phyloP scores from a whole-genome alignment of 306 rosid genomes.

The Hippophae tibetana region DNA sequence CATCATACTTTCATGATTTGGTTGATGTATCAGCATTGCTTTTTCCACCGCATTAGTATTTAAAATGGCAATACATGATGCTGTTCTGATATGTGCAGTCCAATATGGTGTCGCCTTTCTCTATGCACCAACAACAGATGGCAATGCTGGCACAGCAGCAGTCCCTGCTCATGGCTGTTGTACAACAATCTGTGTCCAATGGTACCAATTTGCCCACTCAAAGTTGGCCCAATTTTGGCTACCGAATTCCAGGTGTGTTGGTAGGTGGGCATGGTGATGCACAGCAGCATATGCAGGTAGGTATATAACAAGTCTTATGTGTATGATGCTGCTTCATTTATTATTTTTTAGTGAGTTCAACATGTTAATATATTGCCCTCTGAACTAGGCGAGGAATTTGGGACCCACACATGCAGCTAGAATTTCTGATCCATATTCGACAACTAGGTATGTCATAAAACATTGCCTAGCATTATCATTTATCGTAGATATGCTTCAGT shows the following conservation, averaged over 20 bases:
- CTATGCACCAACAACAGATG: conserved; percentile 11
- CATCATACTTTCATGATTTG: not conserved
- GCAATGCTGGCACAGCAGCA: conserved; percentile 12
- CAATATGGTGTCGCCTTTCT: conserved; percentile 8
- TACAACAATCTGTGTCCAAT: conserved; percentile 2
- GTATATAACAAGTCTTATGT: not conserved
- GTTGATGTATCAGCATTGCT: too few species aligned
- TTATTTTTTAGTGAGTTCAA: not conserved
- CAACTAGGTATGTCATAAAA: too few species aligned
- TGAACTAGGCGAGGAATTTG: too few species aligned
- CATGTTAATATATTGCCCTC: too few species aligned
- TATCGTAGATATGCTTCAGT: too few species aligned
- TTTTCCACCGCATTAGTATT: not conserved
- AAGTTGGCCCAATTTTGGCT: conserved; percentile 9
- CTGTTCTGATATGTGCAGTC: not conserved
- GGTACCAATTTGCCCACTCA: not conserved
- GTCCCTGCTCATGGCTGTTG: not conserved
- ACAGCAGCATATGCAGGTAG: conserved; percentile 9
- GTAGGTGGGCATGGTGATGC: not conserved
- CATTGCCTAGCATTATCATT: too few species aligned
- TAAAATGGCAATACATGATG: not conserved
- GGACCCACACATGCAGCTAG: too few species aligned
- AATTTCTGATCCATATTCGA: too few species aligned
- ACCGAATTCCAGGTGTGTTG: conserved; percentile 4
- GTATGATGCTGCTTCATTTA: conserved; percentile 1